Evolutionary conservation across 257 asterid species (phyloP), one percentile per base, ranked within the genome.

Genomic region (Solanum chilense): DNA sequence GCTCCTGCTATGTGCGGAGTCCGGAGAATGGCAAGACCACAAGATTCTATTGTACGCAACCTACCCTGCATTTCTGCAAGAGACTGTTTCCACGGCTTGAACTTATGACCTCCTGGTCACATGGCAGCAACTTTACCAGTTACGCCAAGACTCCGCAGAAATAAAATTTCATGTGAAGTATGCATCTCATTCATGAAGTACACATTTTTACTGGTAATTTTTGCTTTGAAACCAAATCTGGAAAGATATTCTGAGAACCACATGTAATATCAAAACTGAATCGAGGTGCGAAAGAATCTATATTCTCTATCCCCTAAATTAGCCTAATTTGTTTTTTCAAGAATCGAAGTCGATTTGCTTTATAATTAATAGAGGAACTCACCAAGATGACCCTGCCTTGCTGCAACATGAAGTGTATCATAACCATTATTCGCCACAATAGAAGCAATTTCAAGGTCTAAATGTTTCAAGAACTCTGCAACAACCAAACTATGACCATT

Each of bases 331-430:
- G 16, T 25, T 66, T 66, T 27, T n/a, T 68, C 23, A 68, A 68
- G 12, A 68, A 68, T 13, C 39, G 39, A 68, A 68, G 37, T 68
- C 23, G 75, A 68, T 66, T 27, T 27, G 35, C 20, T 66, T 12
- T 66, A 66, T 2, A 25, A 66, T 66, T 3, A 66, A 27, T 14
- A 49, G 81, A 52, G 75, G 75, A 10, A 80, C 90, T 90, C 80
- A 97, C 99, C 99, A 21, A 92, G 89, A 91, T 96, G 97, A 8
- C 99, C 99, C 87, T 96, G 98, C 92, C 92, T 96, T 45, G 98
- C 99, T 81, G 99, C 98, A 69, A 97, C 93, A 89, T 97, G 99
- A 86, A 94, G 94, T 13, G 99, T 93, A 90, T 97, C 99, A 77
- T 86, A 96, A 44, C 99, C 98, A 87, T 94, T 97, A 83, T 95